Evolutionary conservation across 2,329 filamentous ascomycete species (phyloP).

Genomic region (Botrytis elliptica): DNA sequence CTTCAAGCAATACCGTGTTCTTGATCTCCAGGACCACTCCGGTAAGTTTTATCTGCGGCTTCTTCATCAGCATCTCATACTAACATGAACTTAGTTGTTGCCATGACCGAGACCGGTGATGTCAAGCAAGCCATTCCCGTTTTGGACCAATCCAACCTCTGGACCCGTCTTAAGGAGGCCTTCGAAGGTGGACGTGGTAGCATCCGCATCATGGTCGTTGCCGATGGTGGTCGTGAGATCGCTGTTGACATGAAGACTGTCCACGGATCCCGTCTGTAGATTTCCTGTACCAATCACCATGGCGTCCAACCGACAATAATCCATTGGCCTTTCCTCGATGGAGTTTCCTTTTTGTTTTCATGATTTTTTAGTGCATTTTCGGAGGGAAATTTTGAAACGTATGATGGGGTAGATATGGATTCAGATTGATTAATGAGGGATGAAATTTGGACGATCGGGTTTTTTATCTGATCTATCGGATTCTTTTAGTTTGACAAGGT

Average conservation of each 20-base stretch:
- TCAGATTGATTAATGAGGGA: conserved; percentile 27
- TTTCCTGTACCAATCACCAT: conserved; percentile 15
- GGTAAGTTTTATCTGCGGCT: conserved; percentile 44
- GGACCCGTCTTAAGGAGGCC: conserved; percentile 73
- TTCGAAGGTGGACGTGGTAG: conserved; percentile 92
- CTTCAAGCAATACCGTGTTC: conserved; percentile 99
- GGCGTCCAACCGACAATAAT: conserved; percentile 15
- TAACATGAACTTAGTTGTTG: conserved; percentile 59
- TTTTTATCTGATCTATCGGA: conserved; percentile 19
- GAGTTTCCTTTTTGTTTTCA: conserved; percentile 15
- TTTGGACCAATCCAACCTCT: conserved; percentile 91
- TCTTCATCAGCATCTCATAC: background rate
- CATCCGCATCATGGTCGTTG: conserved; percentile 93
- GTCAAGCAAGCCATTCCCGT: conserved; percentile 95
- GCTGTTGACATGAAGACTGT: conserved; percentile 99
- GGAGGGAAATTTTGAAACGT: conserved; percentile 20
- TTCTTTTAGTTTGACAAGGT: conserved; percentile 16
- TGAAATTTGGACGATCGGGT: conserved; percentile 18
- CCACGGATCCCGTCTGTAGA: conserved; percentile 68
- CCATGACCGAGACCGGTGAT: conserved; percentile 97
- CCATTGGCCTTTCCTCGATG: conserved; percentile 12
- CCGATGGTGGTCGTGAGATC: conserved; percentile 88
- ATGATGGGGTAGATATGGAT: conserved; percentile 24
- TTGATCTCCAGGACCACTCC: conserved; percentile 86
- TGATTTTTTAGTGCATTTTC: conserved; percentile 23